phyloP scores from a whole-genome alignment of 1,139 yeast genomes.

The Kodamaea fungicola region DNA sequence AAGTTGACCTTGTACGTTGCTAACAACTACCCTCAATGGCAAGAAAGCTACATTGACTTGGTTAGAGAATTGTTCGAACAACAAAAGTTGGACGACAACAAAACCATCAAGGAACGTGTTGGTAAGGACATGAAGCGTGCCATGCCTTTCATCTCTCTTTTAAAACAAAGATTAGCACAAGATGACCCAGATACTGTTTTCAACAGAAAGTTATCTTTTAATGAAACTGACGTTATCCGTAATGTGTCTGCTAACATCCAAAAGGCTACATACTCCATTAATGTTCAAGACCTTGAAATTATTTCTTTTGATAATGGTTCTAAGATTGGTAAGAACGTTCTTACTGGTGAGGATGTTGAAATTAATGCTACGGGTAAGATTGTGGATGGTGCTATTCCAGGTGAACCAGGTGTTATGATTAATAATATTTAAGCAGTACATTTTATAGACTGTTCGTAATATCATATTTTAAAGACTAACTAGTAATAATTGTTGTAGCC shows the following conservation, averaged over 20 bases:
- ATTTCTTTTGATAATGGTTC: conserved; percentile 61
- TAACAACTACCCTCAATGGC: conserved; percentile 94
- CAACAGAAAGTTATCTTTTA: conserved; percentile 79
- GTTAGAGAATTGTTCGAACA: conserved; percentile 75
- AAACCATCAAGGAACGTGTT: conserved; percentile 56
- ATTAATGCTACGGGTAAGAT: conserved; percentile 62
- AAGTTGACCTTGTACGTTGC: conserved; percentile 71
- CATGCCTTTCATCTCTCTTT: conserved; percentile 89
- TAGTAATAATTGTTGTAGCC: no score
- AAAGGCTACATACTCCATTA: conserved; percentile 64
- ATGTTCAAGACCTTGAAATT: conserved; percentile 51
- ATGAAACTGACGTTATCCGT: conserved; percentile 69
- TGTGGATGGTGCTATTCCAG: conserved; percentile 85
- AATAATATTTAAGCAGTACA: conserved; percentile 42
- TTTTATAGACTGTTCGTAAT: no score
- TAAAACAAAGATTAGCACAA: conserved; percentile 71
- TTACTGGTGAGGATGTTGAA: conserved; percentile 69
- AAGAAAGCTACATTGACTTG: conserved; percentile 77
- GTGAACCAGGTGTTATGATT: conserved; percentile 83
- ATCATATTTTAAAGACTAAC: no score
- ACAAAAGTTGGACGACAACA: conserved; percentile 59
- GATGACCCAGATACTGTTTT: conserved; percentile 77
- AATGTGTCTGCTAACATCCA: conserved; percentile 53
- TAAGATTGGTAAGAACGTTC: conserved; percentile 56
- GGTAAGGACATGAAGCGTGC: conserved; percentile 90